A percentile compares a stretch with the other conserved stretches of the same genome.
phyloP scores from a whole-genome alignment of 208 protist species.

The Endotrypanum monterogeii region DNA sequence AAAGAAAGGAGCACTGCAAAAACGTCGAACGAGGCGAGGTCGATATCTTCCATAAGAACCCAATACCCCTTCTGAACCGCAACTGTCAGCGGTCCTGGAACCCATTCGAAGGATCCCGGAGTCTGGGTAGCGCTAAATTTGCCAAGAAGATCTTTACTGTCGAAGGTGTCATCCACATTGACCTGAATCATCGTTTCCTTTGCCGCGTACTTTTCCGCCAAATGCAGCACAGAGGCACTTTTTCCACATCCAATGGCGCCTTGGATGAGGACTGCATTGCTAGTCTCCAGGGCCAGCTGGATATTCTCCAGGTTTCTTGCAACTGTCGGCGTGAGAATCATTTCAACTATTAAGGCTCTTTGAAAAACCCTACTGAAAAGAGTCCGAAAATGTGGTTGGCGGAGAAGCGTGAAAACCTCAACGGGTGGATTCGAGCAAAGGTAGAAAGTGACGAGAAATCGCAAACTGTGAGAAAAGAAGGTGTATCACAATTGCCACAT shows the following conservation, averaged over 20 bases:
- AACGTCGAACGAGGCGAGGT: conserved; percentile 98
- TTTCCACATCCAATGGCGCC: conserved; percentile 89
- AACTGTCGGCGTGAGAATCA: conserved; percentile 77
- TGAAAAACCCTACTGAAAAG: background rate
- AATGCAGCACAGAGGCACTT: conserved; percentile 62
- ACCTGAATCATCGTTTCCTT: conserved; percentile 85
- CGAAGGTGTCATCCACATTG: conserved; percentile 98
- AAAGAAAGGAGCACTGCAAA: conserved; percentile 97
- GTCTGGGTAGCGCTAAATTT: conserved; percentile 98
- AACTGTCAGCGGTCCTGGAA: conserved; percentile 96
- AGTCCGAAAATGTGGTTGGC: background rate
- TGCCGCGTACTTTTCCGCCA: conserved; percentile 58
- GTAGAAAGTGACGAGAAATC: background rate
- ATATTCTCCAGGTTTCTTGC: conserved; percentile 70
- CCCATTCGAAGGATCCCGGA: conserved; percentile 98
- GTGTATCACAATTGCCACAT: too few species aligned
- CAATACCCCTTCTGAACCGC: conserved; percentile 96
- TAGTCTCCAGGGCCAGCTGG: conserved; percentile 60
- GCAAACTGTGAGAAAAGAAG: background rate
- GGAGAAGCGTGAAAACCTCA: background rate
- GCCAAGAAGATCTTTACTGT: conserved; percentile 98
- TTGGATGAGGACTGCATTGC: conserved; percentile 81
- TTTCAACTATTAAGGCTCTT: background rate
- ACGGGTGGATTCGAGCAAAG: background rate
- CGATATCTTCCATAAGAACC: conserved; percentile 99